Evolutionary conservation across 2,329 filamentous ascomycete species (phyloP), one percentile per base, ranked within the genome.

Genomic region (Nothopassalora personata): DNA sequence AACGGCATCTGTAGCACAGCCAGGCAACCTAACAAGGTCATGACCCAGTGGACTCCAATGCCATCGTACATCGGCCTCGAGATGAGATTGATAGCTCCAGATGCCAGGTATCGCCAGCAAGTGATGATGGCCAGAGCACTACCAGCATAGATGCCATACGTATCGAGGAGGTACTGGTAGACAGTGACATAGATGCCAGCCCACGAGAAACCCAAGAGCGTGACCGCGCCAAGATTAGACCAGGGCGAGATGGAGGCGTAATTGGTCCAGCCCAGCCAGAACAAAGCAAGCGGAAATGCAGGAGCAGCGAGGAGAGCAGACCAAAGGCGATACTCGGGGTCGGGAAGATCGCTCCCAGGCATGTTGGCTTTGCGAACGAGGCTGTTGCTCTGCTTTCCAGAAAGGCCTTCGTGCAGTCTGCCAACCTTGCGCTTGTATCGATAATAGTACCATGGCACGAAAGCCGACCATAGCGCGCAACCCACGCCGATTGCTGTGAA

Each of bases 221-320:
- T 68, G 0, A 74, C 71, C 0, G 77, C 79, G 0, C 79, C 67
- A 3, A 81, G 74, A 5, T 74, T 72, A 0, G 76, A 78, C 72
- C 79, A 80, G 62, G 77, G 75, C 23, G 76, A 77, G 28, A 80
- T 74, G 18, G 56, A 64, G 0, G 30, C 39, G 33, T 76, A 73
- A 3, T 75, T 74, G 1, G 77, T 76, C 80, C 80, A 82, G 5
- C 77, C 80, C 19, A 82, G 73, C 79, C 79, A 81, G 64, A 81
- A 81, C 1, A 82, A 73, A 0, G 74, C 75, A 10, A 81, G 67
- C 0, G 80, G 78, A 4, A 81, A 71, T 3, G 74, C 64, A 0
- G 70, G 67, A 4, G 75, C 74, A 1, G 76, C 78, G 10, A 78
- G 66, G 61, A 80, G 75, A 28, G 75, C 76, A 30, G 76, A 76